Conservation (phyloP, 1,284 basidiomycete genomes). For the Cryptococcus deneoformans region DNA sequence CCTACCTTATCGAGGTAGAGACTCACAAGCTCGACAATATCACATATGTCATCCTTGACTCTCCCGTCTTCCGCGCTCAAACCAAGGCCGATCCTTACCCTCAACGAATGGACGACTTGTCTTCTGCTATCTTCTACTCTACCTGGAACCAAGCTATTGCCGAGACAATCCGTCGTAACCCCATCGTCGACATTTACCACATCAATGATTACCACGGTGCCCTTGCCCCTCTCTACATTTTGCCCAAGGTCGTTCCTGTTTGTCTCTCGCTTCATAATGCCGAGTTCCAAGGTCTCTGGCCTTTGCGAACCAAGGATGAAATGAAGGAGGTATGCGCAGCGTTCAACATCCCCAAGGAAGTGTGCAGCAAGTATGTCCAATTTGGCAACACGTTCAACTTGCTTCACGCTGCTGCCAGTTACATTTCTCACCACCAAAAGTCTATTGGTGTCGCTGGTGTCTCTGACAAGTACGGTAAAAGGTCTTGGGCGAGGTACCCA, state of each 20-base stretch:
- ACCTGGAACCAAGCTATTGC: constrained; percentile 96
- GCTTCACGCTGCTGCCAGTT: constrained; percentile 84
- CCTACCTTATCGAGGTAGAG: constrained; percentile 90
- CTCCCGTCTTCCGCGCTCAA: constrained; percentile 90
- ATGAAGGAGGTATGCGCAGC: constrained; percentile 97
- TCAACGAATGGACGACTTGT: constrained; percentile 91
- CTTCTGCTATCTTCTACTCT: constrained; percentile 93
- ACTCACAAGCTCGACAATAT: constrained; percentile 89
- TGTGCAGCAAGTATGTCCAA: constrained; percentile 91
- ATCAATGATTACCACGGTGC: constrained; percentile 83
- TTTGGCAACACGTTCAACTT: constrained; percentile 96
- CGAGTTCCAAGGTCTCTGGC: constrained; percentile 95
- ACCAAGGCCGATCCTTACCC: constrained; percentile 92
- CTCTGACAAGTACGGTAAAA: constrained; percentile 90
- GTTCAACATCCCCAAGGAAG: constrained; percentile 91
- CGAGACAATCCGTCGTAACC: constrained; percentile 75
- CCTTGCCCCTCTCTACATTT: constrained; percentile 80
- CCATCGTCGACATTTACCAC: constrained; percentile 73
- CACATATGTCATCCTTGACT: constrained; percentile 87
- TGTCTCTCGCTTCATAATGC: constrained; percentile 94
- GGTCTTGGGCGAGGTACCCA: constrained; percentile 90
- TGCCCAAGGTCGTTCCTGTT: constrained; percentile 81
- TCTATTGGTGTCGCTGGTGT: constrained; percentile 89
- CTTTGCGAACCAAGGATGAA: constrained; percentile 89
- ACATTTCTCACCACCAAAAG: constrained; percentile 84